phyloP scores from a whole-genome alignment of 371 early-diverging fungal species.

The Haplosporangium sp. region DNA sequence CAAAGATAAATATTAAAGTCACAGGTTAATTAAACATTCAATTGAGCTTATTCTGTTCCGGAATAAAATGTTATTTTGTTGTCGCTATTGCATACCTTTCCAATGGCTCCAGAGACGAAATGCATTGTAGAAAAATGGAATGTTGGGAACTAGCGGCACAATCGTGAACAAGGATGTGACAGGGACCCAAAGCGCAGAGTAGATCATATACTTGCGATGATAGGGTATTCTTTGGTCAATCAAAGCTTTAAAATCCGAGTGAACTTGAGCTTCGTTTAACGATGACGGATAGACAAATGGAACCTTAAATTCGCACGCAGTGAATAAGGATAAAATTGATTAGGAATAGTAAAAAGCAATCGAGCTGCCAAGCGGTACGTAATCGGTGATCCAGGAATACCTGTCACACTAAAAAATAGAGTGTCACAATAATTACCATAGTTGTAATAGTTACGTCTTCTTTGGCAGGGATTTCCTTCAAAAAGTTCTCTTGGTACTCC shows the following conservation, averaged over 20 bases:
- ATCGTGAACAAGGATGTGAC: conserved; percentile 77
- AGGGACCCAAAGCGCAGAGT: conserved; percentile 79
- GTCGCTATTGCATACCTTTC: conserved; percentile 61
- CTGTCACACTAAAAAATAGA: not conserved
- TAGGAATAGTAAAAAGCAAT: not conserved
- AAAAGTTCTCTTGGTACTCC: conserved; percentile 82
- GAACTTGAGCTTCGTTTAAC: conserved; percentile 53
- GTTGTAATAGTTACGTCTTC: conserved; percentile 60
- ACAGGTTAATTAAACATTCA: not conserved
- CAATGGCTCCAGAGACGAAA: conserved; percentile 87
- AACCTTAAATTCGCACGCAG: conserved; percentile 49
- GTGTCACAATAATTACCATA: conserved; percentile 44
- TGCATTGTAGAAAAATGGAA: conserved; percentile 85
- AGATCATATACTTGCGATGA: conserved; percentile 78
- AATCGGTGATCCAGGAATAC: not conserved
- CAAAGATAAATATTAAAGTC: not conserved
- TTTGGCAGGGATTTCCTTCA: conserved; percentile 77
- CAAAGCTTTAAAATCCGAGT: conserved; percentile 62
- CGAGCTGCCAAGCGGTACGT: not conserved
- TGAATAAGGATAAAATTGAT: not conserved
- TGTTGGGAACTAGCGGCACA: conserved; percentile 85
- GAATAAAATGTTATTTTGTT: not conserved
- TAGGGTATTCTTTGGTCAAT: conserved; percentile 68
- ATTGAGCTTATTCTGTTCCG: not conserved
- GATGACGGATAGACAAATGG: conserved; percentile 60